A percentile compares a stretch with the other conserved stretches of the same genome.
These are phyloP conservation scores for Fusarium agapanthi DNA, from an alignment of 2,329 filamentous ascomycete genomes.

Conservation along the genomic window DNA sequence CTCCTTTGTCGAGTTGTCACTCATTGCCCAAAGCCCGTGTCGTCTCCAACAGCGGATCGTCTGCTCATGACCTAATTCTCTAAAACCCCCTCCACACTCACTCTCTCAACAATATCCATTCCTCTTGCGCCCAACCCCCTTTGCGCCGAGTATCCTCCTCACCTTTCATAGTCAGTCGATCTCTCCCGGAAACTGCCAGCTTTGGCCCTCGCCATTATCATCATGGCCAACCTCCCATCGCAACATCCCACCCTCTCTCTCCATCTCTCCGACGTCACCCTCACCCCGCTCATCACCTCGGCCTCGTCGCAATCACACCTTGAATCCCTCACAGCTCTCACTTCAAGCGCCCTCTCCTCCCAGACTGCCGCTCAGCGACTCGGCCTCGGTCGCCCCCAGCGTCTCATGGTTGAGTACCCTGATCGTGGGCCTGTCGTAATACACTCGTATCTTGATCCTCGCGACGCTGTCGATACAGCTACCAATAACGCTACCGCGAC, in stretches of 20 bases:
- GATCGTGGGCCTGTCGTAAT: constrained; percentile 53
- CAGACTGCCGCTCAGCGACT: constrained; percentile 63
- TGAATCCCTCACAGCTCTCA: constrained; percentile 61
- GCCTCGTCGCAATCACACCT: constrained; percentile 55
- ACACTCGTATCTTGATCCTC: constrained; percentile 57
- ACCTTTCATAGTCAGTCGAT: not conserved
- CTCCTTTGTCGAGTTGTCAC: constrained; percentile 14
- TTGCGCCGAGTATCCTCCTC: not conserved
- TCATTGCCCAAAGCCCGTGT: not conserved
- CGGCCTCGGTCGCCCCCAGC: constrained; percentile 61
- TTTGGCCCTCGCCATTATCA: constrained; percentile 25
- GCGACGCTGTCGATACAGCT: constrained; percentile 34
- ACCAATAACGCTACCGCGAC: constrained; percentile 18
- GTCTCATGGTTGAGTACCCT: constrained; percentile 67
- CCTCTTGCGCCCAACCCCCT: constrained; percentile 10
- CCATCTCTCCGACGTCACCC: constrained; percentile 65
- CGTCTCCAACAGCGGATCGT: constrained; percentile 30
- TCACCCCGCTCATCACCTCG: constrained; percentile 66
- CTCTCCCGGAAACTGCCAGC: not conserved
- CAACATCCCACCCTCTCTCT: constrained; percentile 62
- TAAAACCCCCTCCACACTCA: constrained; percentile 9
- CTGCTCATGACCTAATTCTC: constrained; percentile 23
- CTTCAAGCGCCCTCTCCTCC: constrained; percentile 61
- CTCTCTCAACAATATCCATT: constrained; percentile 23
- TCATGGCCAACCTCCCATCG: constrained; percentile 53